Percentiles rank a stretch among this genome's conserved stretches.
Evolutionary conservation across 495 filamentous ascomycete genomes (phyloP).

Genomic region (Penicillium pancosmium): DNA sequence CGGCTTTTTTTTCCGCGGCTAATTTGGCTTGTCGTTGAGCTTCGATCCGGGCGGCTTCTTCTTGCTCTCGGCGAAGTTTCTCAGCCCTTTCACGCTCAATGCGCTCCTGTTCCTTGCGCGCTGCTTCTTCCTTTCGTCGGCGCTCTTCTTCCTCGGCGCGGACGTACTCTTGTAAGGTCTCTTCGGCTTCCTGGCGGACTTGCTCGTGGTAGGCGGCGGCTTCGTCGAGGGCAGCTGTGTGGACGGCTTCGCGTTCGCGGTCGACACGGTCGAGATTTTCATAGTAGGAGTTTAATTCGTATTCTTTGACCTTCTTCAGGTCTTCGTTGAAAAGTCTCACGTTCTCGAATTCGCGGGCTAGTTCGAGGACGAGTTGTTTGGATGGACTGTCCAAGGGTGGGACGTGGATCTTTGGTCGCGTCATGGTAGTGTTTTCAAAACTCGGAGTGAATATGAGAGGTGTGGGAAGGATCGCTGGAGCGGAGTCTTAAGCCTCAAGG

Average conservation of each 20-base stretch:
- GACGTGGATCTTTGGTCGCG: slow-evolving; percentile 25
- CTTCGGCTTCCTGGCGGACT: slow-evolving; percentile 62
- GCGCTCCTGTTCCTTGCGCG: slow-evolving; percentile 39
- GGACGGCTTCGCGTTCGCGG: slow-evolving; percentile 45
- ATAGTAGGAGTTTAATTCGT: slow-evolving; percentile 48
- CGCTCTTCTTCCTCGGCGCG: slow-evolving; percentile 41
- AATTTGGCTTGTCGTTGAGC: slow-evolving; percentile 46
- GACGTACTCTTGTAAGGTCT: slow-evolving; percentile 35
- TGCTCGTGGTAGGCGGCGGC: slow-evolving; percentile 65
- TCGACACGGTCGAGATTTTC: slow-evolving; percentile 50
- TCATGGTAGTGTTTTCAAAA: slow-evolving; percentile 22
- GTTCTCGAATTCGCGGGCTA: slow-evolving; percentile 43
- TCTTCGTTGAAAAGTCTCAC: slow-evolving; percentile 42
- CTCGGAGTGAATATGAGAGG: not conserved
- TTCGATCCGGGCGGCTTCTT: slow-evolving; percentile 45
- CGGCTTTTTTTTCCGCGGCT: slow-evolving; percentile 42
- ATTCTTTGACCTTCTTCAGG: slow-evolving; percentile 45
- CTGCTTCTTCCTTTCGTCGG: slow-evolving; percentile 37
- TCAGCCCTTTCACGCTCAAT: slow-evolving; percentile 44
- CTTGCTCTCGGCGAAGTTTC: slow-evolving; percentile 35
- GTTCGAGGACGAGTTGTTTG: slow-evolving; percentile 51
- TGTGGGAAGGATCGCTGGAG: not conserved
- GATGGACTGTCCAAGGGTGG: slow-evolving; percentile 50
- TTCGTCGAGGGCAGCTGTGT: slow-evolving; percentile 63
- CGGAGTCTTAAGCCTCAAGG: too few relatives aligned